A percentile compares a stretch with the other conserved stretches of the same genome.
These are phyloP conservation scores for Phytophthora meadii DNA, from an alignment of 352 stramenopile species.

Conservation along the genomic window DNA sequence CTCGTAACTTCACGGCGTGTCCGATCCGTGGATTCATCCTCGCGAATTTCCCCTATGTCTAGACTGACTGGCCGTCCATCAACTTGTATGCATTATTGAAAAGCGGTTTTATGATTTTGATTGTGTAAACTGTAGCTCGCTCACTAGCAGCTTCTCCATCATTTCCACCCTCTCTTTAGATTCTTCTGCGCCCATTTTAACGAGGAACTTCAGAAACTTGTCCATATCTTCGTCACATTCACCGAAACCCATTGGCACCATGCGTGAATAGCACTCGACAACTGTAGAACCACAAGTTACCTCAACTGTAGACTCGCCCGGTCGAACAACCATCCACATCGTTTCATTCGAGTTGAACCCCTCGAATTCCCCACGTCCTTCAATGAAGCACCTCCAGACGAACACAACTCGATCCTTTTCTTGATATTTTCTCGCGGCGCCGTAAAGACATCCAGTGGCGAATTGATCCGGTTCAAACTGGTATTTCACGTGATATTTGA, in stretches of 20 bases:
- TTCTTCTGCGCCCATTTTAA: neutral
- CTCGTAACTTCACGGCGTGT: conserved; percentile 20
- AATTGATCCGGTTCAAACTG: neutral
- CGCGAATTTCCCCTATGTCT: conserved; percentile 16
- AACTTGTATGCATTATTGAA: no score
- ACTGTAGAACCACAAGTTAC: neutral
- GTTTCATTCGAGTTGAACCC: conserved; percentile 3
- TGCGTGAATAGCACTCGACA: neutral
- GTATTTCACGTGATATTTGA: conserved; percentile 33
- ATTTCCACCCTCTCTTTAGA: neutral
- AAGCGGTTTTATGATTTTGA: no score
- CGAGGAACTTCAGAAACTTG: conserved; percentile 1
- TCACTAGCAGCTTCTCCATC: neutral
- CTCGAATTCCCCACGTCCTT: neutral
- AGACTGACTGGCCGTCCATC: conserved; percentile 30
- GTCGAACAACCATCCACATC: neutral
- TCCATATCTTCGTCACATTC: neutral
- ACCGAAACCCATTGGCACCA: neutral
- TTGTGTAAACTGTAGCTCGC: neutral
- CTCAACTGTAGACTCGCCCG: neutral
- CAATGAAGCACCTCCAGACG: neutral
- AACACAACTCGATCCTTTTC: neutral
- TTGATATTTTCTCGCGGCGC: neutral
- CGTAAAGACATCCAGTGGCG: conserved; percentile 6
- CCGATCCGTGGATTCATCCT: conserved; percentile 26